phyloP scores from a whole-genome alignment of 1,284 basidiomycete species.

The Irpex rosettiformis region DNA sequence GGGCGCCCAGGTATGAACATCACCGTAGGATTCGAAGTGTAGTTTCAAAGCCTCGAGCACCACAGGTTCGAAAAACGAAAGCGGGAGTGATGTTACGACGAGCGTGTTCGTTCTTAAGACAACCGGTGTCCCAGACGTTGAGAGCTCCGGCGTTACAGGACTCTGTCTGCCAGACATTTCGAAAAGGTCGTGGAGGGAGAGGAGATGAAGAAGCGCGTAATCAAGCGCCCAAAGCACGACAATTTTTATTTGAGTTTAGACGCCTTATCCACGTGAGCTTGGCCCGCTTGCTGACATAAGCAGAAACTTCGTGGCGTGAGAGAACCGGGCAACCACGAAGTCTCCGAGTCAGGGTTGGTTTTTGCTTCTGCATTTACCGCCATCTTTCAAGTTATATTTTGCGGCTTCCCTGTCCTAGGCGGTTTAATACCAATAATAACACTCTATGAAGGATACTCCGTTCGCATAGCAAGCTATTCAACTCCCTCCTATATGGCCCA shows the following conservation, averaged over 20 bases:
- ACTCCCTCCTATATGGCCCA: too few relatives aligned
- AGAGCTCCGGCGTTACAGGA: not conserved
- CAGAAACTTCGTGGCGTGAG: not conserved
- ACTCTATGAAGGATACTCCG: not conserved
- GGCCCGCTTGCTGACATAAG: not conserved
- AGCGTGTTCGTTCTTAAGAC: slow-evolving; percentile 31
- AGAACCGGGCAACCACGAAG: not conserved
- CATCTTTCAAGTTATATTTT: too few relatives aligned
- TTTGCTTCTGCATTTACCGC: not conserved
- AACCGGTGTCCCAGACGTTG: not conserved
- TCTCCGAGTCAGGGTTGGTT: not conserved
- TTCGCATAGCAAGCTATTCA: not conserved
- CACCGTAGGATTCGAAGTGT: slow-evolving; percentile 73
- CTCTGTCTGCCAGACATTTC: slow-evolving; percentile 1
- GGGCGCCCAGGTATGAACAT: slow-evolving; percentile 84
- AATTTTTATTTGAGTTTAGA: not conserved
- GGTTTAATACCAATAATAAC: not conserved
- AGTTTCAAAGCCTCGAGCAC: slow-evolving; percentile 63
- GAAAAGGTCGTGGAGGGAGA: slow-evolving; percentile 15
- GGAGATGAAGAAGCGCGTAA: not conserved
- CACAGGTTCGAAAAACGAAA: slow-evolving; percentile 58
- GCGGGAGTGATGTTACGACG: slow-evolving; percentile 31
- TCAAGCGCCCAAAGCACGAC: not conserved
- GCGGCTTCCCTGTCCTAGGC: too few relatives aligned
- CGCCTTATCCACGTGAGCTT: not conserved